phyloP scores from a whole-genome alignment of 371 early-diverging fungal genomes.

The Smittium culicis region DNA sequence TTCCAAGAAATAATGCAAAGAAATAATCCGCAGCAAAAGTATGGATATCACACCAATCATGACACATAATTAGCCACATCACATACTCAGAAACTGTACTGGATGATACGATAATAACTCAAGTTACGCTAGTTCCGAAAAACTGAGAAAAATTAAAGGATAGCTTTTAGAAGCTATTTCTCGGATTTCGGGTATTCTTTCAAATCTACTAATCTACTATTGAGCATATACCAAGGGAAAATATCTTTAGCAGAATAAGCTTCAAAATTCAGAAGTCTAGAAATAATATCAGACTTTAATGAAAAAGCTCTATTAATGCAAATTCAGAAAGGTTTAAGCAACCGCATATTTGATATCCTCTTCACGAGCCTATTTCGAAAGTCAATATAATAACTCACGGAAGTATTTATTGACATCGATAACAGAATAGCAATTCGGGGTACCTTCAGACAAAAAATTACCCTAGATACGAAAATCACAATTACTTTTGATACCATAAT shows the following conservation, averaged over 20 bases:
- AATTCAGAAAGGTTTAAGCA: neutral
- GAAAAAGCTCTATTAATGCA: neutral
- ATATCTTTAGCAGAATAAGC: neutral
- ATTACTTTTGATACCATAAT: neutral
- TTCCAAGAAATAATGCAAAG: too few relatives aligned
- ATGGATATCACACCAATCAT: too few relatives aligned
- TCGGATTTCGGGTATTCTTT: neutral
- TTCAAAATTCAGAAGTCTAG: neutral
- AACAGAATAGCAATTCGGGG: neutral
- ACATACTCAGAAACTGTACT: neutral
- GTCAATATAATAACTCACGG: neutral
- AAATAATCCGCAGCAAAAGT: too few relatives aligned
- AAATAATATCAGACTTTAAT: neutral
- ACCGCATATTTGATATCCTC: neutral
- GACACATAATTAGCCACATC: neutral
- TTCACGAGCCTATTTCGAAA: neutral
- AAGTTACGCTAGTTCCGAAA: neutral
- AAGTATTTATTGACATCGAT: neutral
- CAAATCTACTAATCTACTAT: neutral
- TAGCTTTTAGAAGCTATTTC: neutral
- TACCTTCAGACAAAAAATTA: neutral
- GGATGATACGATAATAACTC: neutral
- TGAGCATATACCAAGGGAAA: neutral
- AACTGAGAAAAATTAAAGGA: neutral
- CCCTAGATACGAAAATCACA: neutral